Conservation (phyloP, 2,329 filamentous ascomycete species). For the Tolypocladium tundrense region DNA sequence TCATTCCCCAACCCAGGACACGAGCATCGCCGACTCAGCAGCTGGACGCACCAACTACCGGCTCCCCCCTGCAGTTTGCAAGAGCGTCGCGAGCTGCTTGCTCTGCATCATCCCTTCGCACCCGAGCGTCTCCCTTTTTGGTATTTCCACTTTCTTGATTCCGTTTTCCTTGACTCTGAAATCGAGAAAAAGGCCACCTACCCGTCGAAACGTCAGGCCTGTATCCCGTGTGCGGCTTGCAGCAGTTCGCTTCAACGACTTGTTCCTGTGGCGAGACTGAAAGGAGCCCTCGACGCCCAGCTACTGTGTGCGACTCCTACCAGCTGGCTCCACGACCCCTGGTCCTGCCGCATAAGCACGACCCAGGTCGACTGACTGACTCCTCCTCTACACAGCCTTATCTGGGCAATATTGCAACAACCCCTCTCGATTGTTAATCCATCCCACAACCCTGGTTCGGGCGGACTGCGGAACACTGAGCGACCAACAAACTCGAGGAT, state of each 20-base stretch:
- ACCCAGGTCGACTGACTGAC: not conserved
- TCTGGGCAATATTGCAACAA: not conserved
- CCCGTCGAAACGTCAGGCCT: not conserved
- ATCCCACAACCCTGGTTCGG: not conserved
- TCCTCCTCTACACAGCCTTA: not conserved
- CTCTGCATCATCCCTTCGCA: not conserved
- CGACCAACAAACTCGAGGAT: not conserved
- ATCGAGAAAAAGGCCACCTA: not conserved
- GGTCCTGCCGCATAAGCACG: not conserved
- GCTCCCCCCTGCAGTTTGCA: not conserved
- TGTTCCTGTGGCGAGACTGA: not conserved
- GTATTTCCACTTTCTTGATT: not conserved
- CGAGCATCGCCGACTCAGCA: not conserved
- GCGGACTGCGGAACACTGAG: not conserved
- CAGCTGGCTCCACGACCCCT: not conserved
- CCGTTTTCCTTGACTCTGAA: not conserved
- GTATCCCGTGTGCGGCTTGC: not conserved
- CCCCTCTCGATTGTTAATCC: not conserved
- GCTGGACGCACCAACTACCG: not conserved
- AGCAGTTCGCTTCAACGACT: not conserved
- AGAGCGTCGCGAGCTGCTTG: not conserved
- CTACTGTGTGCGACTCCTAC: not conserved
- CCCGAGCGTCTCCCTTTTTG: not conserved
- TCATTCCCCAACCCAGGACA: slow-evolving; percentile 5
- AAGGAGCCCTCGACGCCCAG: not conserved